A percentile compares a stretch with the other conserved stretches of the same genome.
Evolutionary conservation across 805 yeast species (phyloP).

Genomic region (Saccharomycopsis malanga): DNA sequence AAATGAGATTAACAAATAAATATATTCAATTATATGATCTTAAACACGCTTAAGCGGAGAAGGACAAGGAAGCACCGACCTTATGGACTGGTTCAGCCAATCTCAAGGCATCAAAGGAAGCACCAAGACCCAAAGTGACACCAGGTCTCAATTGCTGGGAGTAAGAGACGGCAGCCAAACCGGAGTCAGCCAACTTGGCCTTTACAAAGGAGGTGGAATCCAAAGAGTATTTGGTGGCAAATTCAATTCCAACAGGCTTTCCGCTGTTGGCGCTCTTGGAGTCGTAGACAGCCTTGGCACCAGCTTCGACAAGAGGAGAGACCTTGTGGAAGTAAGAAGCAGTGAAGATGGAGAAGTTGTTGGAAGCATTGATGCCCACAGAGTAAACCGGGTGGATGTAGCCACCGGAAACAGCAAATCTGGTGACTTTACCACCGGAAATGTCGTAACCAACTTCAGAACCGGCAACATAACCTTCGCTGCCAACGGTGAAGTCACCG

Average conservation of each 20-base stretch:
- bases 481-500: constrained; percentile 92
- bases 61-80: constrained; percentile 90
- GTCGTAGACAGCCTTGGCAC: constrained; percentile 96
- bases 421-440: constrained; percentile 83
- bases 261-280: constrained; percentile 58
- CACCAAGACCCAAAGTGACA: constrained; percentile 94
- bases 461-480: constrained; percentile 95
- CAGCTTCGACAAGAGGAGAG: constrained; percentile 86
- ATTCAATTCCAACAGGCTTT: constrained; percentile 84
- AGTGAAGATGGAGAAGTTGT: constrained; percentile 81
- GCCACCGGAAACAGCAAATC: constrained; percentile 90
- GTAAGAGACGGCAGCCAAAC: constrained; percentile 89
- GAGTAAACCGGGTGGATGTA: constrained; percentile 86
- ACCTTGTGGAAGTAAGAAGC: constrained; percentile 98
- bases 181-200: constrained; percentile 95
- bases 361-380: constrained; percentile 62
- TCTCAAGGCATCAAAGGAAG: constrained; percentile 89
- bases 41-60: constrained; percentile 57
- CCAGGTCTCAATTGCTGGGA: constrained; percentile 94
- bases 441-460: constrained; percentile 97
- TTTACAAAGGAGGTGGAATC: constrained; percentile 86
- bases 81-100: constrained; percentile 96
- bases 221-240: constrained; percentile 89
- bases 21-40: no score
- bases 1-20: no score